phyloP scores from a whole-genome alignment of 148 eudicot genomes.

The Pouteria glomerata region DNA sequence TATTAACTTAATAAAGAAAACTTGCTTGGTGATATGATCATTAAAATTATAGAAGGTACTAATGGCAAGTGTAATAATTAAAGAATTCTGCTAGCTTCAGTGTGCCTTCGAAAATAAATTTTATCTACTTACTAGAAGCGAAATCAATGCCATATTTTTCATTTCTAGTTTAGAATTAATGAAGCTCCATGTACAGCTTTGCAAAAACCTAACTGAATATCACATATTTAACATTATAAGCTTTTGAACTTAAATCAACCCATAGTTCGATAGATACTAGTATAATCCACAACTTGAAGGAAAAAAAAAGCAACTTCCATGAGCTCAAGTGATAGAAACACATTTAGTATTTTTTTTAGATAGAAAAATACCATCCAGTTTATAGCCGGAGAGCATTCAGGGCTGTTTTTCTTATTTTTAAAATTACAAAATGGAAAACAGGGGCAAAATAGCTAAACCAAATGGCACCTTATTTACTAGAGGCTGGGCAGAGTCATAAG shows the following conservation, averaged over 20 bases:
- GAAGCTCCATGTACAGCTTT: not conserved
- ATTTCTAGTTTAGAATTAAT: not conserved
- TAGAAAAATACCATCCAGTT: too few relatives aligned
- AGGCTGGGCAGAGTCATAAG: too few relatives aligned
- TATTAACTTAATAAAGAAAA: not conserved
- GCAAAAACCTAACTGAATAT: not conserved
- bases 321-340: too few relatives aligned
- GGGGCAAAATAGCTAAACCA: too few relatives aligned
- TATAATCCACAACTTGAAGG: not conserved
- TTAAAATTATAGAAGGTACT: not conserved
- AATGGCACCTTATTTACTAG: too few relatives aligned
- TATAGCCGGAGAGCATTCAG: too few relatives aligned
- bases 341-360: too few relatives aligned
- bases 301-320: too few relatives aligned
- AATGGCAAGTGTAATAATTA: not conserved
- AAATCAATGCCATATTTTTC: not conserved
- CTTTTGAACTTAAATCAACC: too few relatives aligned
- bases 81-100: not conserved
- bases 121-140: not conserved
- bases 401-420: too few relatives aligned
- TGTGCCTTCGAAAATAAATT: not conserved
- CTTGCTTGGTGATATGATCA: not conserved
- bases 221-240: not conserved
- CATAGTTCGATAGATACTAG: not conserved
- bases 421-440: too few relatives aligned